Evolutionary conservation across 2,329 filamentous ascomycete genomes (phyloP), one percentile per base, ranked within the genome.

Genomic region (Hirsutella thompsonii): DNA sequence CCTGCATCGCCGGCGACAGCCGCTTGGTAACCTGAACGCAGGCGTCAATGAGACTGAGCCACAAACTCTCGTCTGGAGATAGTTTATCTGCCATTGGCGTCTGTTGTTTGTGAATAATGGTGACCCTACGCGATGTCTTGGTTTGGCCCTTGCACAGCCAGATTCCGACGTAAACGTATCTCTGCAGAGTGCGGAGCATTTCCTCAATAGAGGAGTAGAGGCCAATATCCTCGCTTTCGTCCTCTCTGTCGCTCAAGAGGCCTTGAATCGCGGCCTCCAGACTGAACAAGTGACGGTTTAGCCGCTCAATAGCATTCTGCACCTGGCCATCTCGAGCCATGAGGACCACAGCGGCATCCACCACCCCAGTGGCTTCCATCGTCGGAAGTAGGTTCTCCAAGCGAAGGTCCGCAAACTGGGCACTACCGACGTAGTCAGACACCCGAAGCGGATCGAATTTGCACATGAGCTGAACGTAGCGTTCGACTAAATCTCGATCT

Each of bases 131-230:
- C 5, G 67, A 60, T 0, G 72, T 74, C 52, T 82, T 84, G 38
- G 77, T 86, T 56, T 94, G 87, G 1, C 82, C 79, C 60, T 93
- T 86, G 52, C 92, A 96, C 11, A 98, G 68, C 92, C 92, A 98
- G 39, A 94, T 90, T 13, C 93, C 92, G 1, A 98, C 86, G 47
- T 88, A 81, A 1, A 82, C 79, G 60, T 94, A 96, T 57, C 94
- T 95, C 46, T 93, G 81, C 16, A 98, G 65, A 1, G 82, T 79
- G 43, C 78, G 74, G 4, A 94, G 69, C 2, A 94, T 69, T 42
- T 89, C 82, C 42, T 82, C 75, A 1, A 82, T 76, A 0, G 83
- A 75, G 46, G 81, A 76, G 44, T 79, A 74, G 2, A 80, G 46
- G 26, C 65, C 55, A 13, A 48, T 38, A 2, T 66, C 60, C 1